Evolutionary conservation across 2,329 filamentous ascomycete species (phyloP).

Genomic region (Phialophora tarda): DNA sequence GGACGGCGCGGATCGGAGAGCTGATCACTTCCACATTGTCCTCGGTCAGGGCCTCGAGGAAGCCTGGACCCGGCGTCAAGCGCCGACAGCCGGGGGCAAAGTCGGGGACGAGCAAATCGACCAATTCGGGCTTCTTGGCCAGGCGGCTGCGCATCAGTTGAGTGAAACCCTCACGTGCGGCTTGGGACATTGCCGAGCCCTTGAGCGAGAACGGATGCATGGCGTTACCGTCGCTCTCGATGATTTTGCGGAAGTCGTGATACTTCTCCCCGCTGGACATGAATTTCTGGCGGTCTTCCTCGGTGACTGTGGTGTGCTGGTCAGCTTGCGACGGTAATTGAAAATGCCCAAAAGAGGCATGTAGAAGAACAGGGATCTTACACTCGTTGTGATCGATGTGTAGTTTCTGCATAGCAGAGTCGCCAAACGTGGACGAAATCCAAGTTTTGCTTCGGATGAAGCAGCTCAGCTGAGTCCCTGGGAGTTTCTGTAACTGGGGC

Average conservation of each 20-base stretch:
- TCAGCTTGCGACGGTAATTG: too few relatives aligned
- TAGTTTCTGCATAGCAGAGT: constrained; percentile 26
- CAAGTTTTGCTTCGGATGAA: constrained; percentile 43
- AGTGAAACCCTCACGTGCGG: constrained; percentile 1
- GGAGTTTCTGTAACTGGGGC: constrained; percentile 48
- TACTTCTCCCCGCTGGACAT: constrained; percentile 15
- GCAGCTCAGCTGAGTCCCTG: constrained; percentile 20
- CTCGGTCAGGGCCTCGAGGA: constrained; percentile 38
- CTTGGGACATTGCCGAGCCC: constrained; percentile 10
- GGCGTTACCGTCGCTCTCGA: constrained; percentile 28
- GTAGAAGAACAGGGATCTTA: constrained; percentile 8
- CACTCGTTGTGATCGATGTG: constrained; percentile 25
- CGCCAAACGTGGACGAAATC: constrained; percentile 37
- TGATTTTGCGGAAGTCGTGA: constrained; percentile 23
- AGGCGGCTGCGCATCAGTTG: constrained; percentile 19
- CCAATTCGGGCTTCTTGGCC: constrained; percentile 26
- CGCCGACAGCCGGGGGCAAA: constrained; percentile 29
- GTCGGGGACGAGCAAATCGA: constrained; percentile 28
- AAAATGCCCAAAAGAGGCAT: too few relatives aligned
- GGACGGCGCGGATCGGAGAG: constrained; percentile 32
- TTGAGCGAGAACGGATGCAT: constrained; percentile 16
- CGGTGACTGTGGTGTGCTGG: constrained; percentile 9
- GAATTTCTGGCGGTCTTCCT: constrained; percentile 21
- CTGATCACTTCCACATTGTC: constrained; percentile 39
- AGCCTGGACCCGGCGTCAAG: constrained; percentile 35